Evolutionary conservation across 345 rosid genomes (phyloP).

Genomic region (Eutrema yunnanense): DNA sequence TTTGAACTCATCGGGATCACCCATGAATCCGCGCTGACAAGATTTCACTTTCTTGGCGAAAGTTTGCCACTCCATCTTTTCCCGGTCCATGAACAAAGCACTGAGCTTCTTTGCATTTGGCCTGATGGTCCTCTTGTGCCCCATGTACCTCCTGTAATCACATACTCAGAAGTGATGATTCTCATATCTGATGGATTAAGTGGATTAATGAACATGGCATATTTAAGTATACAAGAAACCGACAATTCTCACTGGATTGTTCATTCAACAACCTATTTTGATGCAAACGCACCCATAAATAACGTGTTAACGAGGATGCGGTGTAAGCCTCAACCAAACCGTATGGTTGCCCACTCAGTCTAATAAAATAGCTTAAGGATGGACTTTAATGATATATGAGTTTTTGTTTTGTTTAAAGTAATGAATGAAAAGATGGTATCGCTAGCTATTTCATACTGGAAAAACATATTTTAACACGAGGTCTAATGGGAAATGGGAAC

Average conservation of each 20-base stretch:
- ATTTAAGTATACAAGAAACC: not conserved
- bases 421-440: not conserved
- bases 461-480: not conserved
- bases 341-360: not conserved
- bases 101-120: constrained; percentile 92
- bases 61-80: constrained; percentile 70
- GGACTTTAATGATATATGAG: not conserved
- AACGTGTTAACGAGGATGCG: not conserved
- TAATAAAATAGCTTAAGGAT: not conserved
- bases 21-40: constrained; percentile 92
- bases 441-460: not conserved
- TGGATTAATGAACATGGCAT: not conserved
- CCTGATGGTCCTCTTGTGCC: constrained; percentile 93
- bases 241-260: not conserved
- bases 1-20: constrained; percentile 88
- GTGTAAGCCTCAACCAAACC: not conserved
- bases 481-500: not conserved
- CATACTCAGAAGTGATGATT: not conserved
- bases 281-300: not conserved
- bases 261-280: not conserved
- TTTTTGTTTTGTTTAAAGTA: not conserved
- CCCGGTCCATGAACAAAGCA: constrained; percentile 60
- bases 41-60: constrained; percentile 83
- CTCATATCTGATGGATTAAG: not conserved
- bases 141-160: constrained; percentile 75